Evolutionary conservation across 257 asterid species (phyloP).

Genomic region (Striga asiatica): DNA sequence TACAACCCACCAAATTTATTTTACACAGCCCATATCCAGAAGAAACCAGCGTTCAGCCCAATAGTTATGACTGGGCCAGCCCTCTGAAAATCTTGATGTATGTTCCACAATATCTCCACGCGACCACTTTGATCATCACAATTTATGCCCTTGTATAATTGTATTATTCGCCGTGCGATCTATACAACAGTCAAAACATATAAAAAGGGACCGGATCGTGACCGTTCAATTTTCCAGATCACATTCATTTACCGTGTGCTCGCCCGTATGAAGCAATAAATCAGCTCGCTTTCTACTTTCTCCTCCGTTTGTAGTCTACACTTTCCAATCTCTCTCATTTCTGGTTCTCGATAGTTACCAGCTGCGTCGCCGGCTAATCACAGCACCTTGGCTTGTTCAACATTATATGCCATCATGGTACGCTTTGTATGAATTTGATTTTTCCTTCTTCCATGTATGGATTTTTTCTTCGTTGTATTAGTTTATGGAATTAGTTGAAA

Average conservation of each 20-base stretch:
- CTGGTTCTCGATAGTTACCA: background rate
- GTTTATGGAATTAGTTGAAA: constrained; percentile 7
- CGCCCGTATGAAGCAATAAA: constrained; percentile 8
- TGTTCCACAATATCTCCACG: constrained; percentile 21
- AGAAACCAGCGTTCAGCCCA: background rate
- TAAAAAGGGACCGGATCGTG: constrained; percentile 5
- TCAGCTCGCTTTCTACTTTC: background rate
- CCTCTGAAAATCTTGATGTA: background rate
- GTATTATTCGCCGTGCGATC: constrained; percentile 22
- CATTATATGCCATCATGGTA: constrained; percentile 33
- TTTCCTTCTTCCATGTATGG: background rate
- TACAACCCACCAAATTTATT: too few relatives aligned
- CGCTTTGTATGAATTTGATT: constrained; percentile 10
- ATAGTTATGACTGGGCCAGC: background rate
- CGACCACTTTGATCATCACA: background rate
- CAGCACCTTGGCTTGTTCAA: too few relatives aligned
- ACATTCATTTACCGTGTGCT: constrained; percentile 13
- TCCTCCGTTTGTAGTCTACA: background rate
- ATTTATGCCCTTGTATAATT: background rate
- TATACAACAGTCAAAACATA: background rate
- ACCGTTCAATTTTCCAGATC: constrained; percentile 16
- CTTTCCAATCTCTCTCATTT: background rate
- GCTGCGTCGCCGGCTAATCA: constrained; percentile 19
- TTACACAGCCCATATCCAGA: too few relatives aligned
- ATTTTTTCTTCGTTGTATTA: background rate